Conservation (phyloP, 1,284 basidiomycete genomes). For the Irpex lacteus region DNA sequence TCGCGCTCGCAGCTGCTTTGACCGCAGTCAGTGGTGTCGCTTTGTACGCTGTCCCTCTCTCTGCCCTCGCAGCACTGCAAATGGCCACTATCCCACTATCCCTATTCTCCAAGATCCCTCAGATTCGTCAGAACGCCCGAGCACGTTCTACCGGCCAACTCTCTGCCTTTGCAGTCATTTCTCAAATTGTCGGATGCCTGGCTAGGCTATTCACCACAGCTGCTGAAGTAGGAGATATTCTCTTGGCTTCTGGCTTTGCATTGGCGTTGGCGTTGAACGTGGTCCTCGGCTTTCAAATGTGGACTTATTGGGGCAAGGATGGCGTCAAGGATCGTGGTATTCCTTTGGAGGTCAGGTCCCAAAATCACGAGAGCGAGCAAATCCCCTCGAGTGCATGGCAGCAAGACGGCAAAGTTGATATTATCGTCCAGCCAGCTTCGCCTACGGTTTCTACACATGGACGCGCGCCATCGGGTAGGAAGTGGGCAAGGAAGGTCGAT, state of each 20-base stretch:
- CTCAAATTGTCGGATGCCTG: slow-evolving; percentile 81
- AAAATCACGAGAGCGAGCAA: slow-evolving; percentile 25
- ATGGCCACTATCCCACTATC: slow-evolving; percentile 81
- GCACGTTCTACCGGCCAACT: slow-evolving; percentile 85
- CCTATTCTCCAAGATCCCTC: slow-evolving; percentile 83
- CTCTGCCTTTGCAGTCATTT: slow-evolving; percentile 83
- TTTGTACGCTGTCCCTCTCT: slow-evolving; percentile 50
- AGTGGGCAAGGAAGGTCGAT: slow-evolving; percentile 73
- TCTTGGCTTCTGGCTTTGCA: slow-evolving; percentile 80
- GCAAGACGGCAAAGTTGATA: slow-evolving; percentile 35
- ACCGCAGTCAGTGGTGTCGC: slow-evolving; percentile 40
- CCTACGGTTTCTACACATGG: slow-evolving; percentile 32
- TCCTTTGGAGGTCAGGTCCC: slow-evolving; percentile 20
- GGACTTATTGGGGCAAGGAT: slow-evolving; percentile 75
- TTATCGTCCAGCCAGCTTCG: slow-evolving; percentile 37
- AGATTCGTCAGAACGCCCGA: slow-evolving; percentile 78
- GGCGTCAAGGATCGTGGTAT: slow-evolving; percentile 29
- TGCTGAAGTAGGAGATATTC: slow-evolving; percentile 78
- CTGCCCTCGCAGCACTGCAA: slow-evolving; percentile 65
- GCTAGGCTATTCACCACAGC: slow-evolving; percentile 89
- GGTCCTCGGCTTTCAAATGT: slow-evolving; percentile 79
- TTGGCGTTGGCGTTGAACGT: slow-evolving; percentile 79
- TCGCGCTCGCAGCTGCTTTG: slow-evolving; percentile 35
- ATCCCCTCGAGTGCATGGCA: slow-evolving; percentile 23
- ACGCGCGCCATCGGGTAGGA: slow-evolving; percentile 47